phyloP scores from a whole-genome alignment of 2,329 filamentous ascomycete genomes.

The Arthrobotrys sphaeroides region DNA sequence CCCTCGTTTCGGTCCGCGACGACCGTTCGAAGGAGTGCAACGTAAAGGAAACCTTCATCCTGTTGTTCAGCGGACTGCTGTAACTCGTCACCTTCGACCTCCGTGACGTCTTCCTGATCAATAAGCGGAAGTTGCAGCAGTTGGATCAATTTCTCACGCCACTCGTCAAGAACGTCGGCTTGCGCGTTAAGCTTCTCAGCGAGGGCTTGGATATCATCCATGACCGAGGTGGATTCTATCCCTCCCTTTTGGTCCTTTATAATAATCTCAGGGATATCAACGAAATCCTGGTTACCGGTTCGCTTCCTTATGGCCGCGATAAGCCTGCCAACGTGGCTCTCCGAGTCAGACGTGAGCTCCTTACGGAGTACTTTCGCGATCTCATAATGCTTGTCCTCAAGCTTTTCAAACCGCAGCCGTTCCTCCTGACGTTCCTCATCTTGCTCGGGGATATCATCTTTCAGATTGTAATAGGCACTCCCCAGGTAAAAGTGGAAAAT shows the following conservation, averaged over 20 bases:
- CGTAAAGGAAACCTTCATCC: conserved; percentile 87
- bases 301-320: conserved; percentile 72
- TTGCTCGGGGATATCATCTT: conserved; percentile 68
- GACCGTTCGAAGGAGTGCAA: conserved; percentile 77
- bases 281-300: conserved; percentile 68
- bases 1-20: conserved; percentile 81
- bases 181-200: conserved; percentile 75
- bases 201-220: conserved; percentile 74
- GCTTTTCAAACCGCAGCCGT: not conserved
- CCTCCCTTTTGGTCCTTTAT: conserved; percentile 68
- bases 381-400: conserved; percentile 70
- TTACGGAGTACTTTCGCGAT: conserved; percentile 77
- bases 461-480: conserved; percentile 40
- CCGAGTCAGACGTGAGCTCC: conserved; percentile 65
- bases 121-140: conserved; percentile 71
- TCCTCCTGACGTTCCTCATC: conserved; percentile 76
- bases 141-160: conserved; percentile 77
- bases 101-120: conserved; percentile 79
- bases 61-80: conserved; percentile 86
- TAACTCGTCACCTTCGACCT: conserved; percentile 88
- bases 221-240: conserved; percentile 75
- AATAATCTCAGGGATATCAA: conserved; percentile 71
- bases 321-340: conserved; percentile 69
- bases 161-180: conserved; percentile 74
- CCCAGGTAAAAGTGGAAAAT: conserved; percentile 46